Evolutionary conservation across 805 yeast species (phyloP).

Genomic region (Candida pseudofarinosa): DNA sequence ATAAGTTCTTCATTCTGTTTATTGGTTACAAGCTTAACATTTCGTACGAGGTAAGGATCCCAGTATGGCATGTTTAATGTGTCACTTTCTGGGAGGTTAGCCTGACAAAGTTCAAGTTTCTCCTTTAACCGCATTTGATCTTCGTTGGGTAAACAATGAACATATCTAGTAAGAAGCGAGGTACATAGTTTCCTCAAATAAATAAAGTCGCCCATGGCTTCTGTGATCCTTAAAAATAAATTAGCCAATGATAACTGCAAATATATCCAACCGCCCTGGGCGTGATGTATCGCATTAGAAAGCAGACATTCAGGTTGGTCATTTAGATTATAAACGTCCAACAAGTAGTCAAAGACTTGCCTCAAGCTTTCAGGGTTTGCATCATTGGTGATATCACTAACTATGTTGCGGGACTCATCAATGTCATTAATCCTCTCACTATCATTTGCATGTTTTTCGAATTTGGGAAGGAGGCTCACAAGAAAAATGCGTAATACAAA

Average conservation of each 20-base stretch:
- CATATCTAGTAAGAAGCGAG: slow-evolving; percentile 51
- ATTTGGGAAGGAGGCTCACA: slow-evolving; percentile 43
- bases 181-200: slow-evolving; percentile 43
- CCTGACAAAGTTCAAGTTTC: slow-evolving; percentile 21
- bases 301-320: slow-evolving; percentile 25
- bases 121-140: slow-evolving; percentile 52
- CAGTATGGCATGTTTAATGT: slow-evolving; percentile 48
- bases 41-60: slow-evolving; percentile 67
- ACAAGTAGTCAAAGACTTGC: slow-evolving; percentile 45
- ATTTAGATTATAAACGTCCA: slow-evolving; percentile 52
- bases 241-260: slow-evolving; percentile 55
- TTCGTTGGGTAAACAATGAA: slow-evolving; percentile 47
- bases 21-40: slow-evolving; percentile 31
- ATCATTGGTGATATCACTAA: slow-evolving; percentile 3
- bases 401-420: slow-evolving; percentile 3
- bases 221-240: slow-evolving; percentile 50
- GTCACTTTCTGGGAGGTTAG: slow-evolving; percentile 18
- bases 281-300: slow-evolving; percentile 16
- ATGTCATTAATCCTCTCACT: slow-evolving; percentile 1
- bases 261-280: slow-evolving; percentile 44
- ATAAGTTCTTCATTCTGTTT: slow-evolving; percentile 36
- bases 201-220: slow-evolving; percentile 43
- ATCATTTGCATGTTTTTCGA: slow-evolving; percentile 11
- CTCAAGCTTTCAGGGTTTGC: slow-evolving; percentile 21
- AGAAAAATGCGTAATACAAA: slow-evolving; percentile 66